Base-by-base conservation (phyloP, 208 protist genomes). In the Leishmania martiniquensis region DNA sequence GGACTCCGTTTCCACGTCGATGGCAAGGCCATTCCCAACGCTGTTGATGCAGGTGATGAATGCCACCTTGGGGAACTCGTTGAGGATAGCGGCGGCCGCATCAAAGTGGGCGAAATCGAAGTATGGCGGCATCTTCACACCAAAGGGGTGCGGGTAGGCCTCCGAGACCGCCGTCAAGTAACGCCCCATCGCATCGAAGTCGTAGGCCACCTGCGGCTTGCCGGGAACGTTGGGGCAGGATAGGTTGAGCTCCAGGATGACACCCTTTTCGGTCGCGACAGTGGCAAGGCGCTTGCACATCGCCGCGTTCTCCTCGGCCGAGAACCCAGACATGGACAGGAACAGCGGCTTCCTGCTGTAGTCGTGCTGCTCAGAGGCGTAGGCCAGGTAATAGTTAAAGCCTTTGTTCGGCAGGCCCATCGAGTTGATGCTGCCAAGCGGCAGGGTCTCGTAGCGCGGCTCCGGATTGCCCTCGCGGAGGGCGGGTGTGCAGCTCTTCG, bases 101-200 rank as follows among this genome's bases (percentile, higher is more conserved):
- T 97, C 94, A 72, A 97, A 97, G 87, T 96, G 91, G 9, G 94
- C 91, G 71, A 96, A 89, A 80, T 97, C 94, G 77, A 96, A 96
- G 83, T 97, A 97, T 7, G 94, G 94, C 51, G 94, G 90, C 87
- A 97, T 91, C 87, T 97, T 97, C 66, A 97, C 91, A 20, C 92
- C 94, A 76, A 97, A 96, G 17, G 91, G 90, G 55, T 86, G 77
- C n/a, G 78, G 83, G 78, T 94, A 96, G n/a, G 60, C 84, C 37
- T 72, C 82, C 25, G 87, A 93, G 47, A 95, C 91, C 42, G 76
- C 72, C 55, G 87, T 39, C 60, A 97, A 81, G 84, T 93, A 94
- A 47, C 29, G 32, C 9, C 89, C 87, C 91, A 95, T 96, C 29
- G 80, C 63, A 4, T 88, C 90, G 73, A 96, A 93, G 87, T 97